Conservation (phyloP, 225 moss, liverwort and hornwort genomes). For the Asterella californica region DNA sequence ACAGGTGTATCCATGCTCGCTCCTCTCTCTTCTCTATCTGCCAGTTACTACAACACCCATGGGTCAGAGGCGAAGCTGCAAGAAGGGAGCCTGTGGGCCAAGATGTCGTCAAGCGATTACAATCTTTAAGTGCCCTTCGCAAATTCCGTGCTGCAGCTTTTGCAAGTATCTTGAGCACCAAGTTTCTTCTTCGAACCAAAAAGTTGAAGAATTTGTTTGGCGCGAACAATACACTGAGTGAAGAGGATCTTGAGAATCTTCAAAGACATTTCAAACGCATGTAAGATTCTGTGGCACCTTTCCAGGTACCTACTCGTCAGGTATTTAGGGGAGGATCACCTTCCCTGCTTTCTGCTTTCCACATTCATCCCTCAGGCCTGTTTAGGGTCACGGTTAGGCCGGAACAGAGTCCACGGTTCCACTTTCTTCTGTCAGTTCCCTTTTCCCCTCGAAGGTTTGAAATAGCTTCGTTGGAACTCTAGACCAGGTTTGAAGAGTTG, state of each 20-base stretch:
- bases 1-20: slow-evolving; percentile 5
- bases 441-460: no score
- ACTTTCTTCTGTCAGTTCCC: no score
- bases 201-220: slow-evolving; percentile 72
- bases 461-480: no score
- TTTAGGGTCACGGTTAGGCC: no score
- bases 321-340: no score
- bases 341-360: no score
- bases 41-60: slow-evolving; percentile 66
- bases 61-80: slow-evolving; percentile 81
- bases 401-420: no score
- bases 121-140: slow-evolving; percentile 72
- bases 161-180: slow-evolving; percentile 79
- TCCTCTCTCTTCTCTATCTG: no score
- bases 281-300: slow-evolving; percentile 36
- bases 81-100: slow-evolving; percentile 58
- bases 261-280: slow-evolving; percentile 55
- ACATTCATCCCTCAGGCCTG: no score
- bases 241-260: slow-evolving; percentile 60
- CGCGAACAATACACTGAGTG: slow-evolving; percentile 45
- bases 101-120: slow-evolving; percentile 59
- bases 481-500: no score
- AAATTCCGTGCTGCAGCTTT: slow-evolving; percentile 83
- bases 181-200: slow-evolving; percentile 71
- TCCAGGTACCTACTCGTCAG: no score